These are phyloP conservation scores for Colletotrichum sidae DNA, from an alignment of 2,329 filamentous ascomycete species.

Conservation along the genomic window DNA sequence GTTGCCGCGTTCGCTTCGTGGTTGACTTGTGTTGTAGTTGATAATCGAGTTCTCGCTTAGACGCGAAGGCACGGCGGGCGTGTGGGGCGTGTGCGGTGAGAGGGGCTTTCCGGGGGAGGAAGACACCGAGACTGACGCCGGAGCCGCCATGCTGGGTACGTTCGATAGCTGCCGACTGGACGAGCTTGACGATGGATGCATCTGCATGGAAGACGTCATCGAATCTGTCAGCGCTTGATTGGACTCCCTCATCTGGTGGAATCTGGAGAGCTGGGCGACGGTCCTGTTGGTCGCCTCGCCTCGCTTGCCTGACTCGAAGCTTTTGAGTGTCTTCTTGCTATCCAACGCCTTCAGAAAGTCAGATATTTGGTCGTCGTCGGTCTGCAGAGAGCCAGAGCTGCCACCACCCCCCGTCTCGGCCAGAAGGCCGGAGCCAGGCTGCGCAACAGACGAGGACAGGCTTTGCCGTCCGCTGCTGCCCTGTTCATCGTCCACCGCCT, in stretches of 20 bases:
- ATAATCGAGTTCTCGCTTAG: conserved; percentile 90
- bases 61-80: conserved; percentile 92
- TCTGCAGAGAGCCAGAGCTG: conserved; percentile 74
- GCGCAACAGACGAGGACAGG: conserved; percentile 74
- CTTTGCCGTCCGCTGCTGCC: conserved; percentile 85
- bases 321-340: conserved; percentile 85
- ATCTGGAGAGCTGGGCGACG: conserved; percentile 83
- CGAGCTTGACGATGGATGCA: conserved; percentile 85
- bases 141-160: conserved; percentile 74
- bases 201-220: conserved; percentile 87
- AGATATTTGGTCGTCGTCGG: conserved; percentile 92
- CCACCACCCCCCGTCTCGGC: conserved; percentile 76
- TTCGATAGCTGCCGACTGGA: conserved; percentile 71
- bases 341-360: conserved; percentile 93
- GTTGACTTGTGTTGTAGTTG: conserved; percentile 64
- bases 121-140: conserved; percentile 83
- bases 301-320: conserved; percentile 76
- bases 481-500: conserved; percentile 76
- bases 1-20: conserved; percentile 41
- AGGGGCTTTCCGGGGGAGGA: conserved; percentile 92
- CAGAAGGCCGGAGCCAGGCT: conserved; percentile 83
- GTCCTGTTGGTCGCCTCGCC: conserved; percentile 80
- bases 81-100: conserved; percentile 91
- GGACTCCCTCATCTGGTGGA: conserved; percentile 89
- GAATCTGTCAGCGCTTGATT: conserved; percentile 92